These are phyloP conservation scores for Capsella bursapastoris DNA, from an alignment of 345 rosid species.

Conservation along the genomic window DNA sequence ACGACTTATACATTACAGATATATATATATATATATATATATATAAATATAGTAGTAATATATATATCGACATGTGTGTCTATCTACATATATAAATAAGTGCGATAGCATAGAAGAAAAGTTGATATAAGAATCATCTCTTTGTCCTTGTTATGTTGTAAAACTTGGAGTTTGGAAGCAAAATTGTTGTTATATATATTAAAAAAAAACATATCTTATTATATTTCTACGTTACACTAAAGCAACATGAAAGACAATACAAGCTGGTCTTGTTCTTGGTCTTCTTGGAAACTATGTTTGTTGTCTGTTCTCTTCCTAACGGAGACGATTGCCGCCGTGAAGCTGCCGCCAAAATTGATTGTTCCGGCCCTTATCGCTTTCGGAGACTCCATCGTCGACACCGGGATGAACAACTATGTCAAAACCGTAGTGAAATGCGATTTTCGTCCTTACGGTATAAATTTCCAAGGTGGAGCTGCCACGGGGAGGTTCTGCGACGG, in stretches of 20 bases:
- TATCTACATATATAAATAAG: constrained; percentile 24
- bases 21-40: not conserved
- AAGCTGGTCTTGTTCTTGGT: constrained; percentile 33
- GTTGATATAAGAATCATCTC: not conserved
- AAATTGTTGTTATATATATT: not conserved
- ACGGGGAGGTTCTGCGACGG: constrained; percentile 70
- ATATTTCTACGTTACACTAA: constrained; percentile 1
- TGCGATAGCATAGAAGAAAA: constrained; percentile 4
- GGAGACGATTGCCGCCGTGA: constrained; percentile 23
- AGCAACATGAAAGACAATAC: constrained; percentile 34
- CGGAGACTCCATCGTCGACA: constrained; percentile 64
- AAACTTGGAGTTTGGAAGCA: constrained; percentile 14
- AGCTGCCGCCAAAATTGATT: constrained; percentile 39
- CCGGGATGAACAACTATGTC: constrained; percentile 62
- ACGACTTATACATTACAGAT: constrained; percentile 13
- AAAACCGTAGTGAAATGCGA: constrained; percentile 49
- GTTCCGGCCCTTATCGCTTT: constrained; percentile 53
- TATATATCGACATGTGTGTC: not conserved
- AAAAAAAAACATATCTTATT: not conserved
- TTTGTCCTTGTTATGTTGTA: constrained; percentile 21
- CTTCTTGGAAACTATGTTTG: constrained; percentile 31
- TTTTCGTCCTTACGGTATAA: constrained; percentile 60
- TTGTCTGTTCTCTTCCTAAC: constrained; percentile 30
- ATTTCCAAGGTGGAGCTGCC: constrained; percentile 53
- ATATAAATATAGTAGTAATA: not conserved